These are phyloP conservation scores for Solioccasus polychromus DNA, from an alignment of 768 basidiomycete genomes.

Conservation along the genomic window DNA sequence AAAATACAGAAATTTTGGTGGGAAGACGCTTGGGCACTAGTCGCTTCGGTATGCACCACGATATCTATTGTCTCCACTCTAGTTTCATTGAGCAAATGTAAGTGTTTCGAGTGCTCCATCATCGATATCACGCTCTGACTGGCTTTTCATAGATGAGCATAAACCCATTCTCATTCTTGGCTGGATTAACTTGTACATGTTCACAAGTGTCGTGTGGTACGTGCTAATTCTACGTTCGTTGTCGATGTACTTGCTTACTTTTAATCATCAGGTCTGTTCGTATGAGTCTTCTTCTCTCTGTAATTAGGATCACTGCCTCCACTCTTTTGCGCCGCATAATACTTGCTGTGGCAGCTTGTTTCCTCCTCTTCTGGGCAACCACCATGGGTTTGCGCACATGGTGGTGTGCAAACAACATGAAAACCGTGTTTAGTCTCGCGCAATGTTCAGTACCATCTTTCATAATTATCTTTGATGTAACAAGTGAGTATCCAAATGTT, in stretches of 20 bases:
- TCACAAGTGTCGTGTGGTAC: slow-evolving; percentile 10
- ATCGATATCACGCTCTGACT: neutral
- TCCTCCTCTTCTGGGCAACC: slow-evolving; percentile 3
- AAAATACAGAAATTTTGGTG: slow-evolving; percentile 21
- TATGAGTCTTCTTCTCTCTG: slow-evolving; percentile 14
- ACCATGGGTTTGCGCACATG: slow-evolving; percentile 7
- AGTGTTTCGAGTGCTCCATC: neutral
- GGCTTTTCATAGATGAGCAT: neutral
- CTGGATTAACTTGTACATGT: slow-evolving; percentile 8
- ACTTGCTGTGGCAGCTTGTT: neutral
- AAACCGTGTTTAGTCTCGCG: neutral
- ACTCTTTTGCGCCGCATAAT: neutral
- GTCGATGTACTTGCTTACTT: neutral
- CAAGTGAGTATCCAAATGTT: neutral
- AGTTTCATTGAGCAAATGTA: neutral
- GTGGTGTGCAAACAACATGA: slow-evolving; percentile 3
- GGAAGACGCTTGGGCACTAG: slow-evolving; percentile 22
- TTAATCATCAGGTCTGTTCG: slow-evolving; percentile 15
- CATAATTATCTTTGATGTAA: slow-evolving; percentile 4
- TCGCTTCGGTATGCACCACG: slow-evolving; percentile 3
- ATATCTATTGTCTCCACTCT: neutral
- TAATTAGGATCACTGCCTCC: slow-evolving; percentile 7
- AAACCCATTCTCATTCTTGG: neutral
- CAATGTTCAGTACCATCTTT: neutral
- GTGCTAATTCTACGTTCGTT: neutral